Conservation (phyloP, 2,329 filamentous ascomycete species). For the Metarhizium sp. region DNA sequence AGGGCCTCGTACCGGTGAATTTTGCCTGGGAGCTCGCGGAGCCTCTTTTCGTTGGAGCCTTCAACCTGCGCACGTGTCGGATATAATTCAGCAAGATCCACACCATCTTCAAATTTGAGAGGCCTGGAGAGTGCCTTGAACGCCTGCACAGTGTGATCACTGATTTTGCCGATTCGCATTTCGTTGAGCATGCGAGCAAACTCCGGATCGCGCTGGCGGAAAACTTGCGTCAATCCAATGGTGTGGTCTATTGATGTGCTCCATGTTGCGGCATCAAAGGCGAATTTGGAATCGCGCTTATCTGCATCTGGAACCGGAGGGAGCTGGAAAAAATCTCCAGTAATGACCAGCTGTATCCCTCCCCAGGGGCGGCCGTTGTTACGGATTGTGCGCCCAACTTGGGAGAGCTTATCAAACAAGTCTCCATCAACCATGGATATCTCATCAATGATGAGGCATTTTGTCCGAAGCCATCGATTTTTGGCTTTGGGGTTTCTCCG, state of each 20-base stretch:
- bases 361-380: slow-evolving; percentile 92
- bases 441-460: slow-evolving; percentile 84
- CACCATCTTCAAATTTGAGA: slow-evolving; percentile 62
- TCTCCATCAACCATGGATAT: slow-evolving; percentile 98
- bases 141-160: slow-evolving; percentile 60
- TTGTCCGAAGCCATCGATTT: slow-evolving; percentile 80
- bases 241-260: slow-evolving; percentile 88
- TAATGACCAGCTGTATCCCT: slow-evolving; percentile 91
- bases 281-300: slow-evolving; percentile 66
- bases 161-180: slow-evolving; percentile 83
- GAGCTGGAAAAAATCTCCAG: slow-evolving; percentile 95
- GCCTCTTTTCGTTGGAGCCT: slow-evolving; percentile 65
- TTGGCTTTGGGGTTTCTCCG: slow-evolving; percentile 80
- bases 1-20: slow-evolving; percentile 58
- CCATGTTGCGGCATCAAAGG: slow-evolving; percentile 90
- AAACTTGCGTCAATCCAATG: slow-evolving; percentile 89
- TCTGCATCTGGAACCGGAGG: slow-evolving; percentile 80
- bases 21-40: slow-evolving; percentile 62
- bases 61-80: slow-evolving; percentile 88
- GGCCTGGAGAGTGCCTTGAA: slow-evolving; percentile 68
- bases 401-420: slow-evolving; percentile 89
- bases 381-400: slow-evolving; percentile 73
- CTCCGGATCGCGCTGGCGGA: slow-evolving; percentile 81
- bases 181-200: slow-evolving; percentile 97
- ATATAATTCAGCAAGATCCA: slow-evolving; percentile 74